A percentile compares a stretch with the other conserved stretches of the same genome.
phyloP scores from a whole-genome alignment of 768 basidiomycete species.

The Gyrodon lividus region DNA sequence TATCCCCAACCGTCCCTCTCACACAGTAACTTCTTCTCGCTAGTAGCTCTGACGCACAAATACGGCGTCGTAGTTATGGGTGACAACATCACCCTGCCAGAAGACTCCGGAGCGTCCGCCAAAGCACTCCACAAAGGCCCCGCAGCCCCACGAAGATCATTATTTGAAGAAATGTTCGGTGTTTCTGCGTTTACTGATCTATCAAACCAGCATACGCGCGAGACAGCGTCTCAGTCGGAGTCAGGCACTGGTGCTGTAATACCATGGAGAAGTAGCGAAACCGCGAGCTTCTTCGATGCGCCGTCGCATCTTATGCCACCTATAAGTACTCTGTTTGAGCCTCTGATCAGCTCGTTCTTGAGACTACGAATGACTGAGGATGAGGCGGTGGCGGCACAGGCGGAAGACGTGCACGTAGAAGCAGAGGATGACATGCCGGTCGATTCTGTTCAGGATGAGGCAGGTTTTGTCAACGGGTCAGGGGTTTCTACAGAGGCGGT shows the following conservation, averaged over 20 bases:
- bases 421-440: constrained; percentile 46
- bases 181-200: constrained; percentile 57
- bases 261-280: constrained; percentile 42
- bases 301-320: constrained; percentile 80
- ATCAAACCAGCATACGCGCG: constrained; percentile 19
- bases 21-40: constrained; percentile 41
- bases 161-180: constrained; percentile 93
- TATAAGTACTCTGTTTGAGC: constrained; percentile 66
- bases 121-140: constrained; percentile 34
- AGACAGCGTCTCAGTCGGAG: constrained; percentile 8
- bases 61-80: constrained; percentile 72
- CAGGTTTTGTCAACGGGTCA: constrained; percentile 23
- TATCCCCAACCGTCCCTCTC: constrained; percentile 36
- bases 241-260: constrained; percentile 18
- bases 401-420: constrained; percentile 29
- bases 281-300: constrained; percentile 54
- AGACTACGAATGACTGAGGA: constrained; percentile 28
- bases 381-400: constrained; percentile 8
- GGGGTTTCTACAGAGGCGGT: constrained; percentile 49
- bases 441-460: constrained; percentile 29
- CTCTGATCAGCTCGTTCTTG: constrained; percentile 53
- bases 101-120: constrained; percentile 44
- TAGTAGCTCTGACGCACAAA: constrained; percentile 67
- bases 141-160: constrained; percentile 46
- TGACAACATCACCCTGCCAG: constrained; percentile 44